Evolutionary conservation across 2,329 filamentous ascomycete species (phyloP), one percentile per base, ranked within the genome.

Genomic region (Chalara sp.): DNA sequence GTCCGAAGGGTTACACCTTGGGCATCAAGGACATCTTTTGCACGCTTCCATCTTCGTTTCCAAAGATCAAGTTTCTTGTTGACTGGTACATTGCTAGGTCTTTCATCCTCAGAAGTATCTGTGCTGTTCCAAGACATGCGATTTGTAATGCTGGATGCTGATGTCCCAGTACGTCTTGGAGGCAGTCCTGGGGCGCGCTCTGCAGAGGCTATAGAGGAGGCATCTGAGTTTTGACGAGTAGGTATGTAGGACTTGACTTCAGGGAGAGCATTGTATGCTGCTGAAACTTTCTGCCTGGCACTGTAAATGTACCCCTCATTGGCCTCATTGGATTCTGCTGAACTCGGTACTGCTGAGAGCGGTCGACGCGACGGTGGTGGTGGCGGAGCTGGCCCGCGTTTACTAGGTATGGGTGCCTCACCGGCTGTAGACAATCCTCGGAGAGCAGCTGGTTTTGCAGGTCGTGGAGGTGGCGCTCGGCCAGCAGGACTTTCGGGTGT

Each of bases 41-140:
- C 87, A 43, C 79, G 72, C 41, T 76, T 76, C 70, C 87, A 79
- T 40, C 88, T 72, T 50, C 83, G 76, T 54, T 76, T 74, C 88
- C 87, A 93, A 45, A 89, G 63, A 53, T 85, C 83, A 50, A 89
- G 72, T 57, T 87, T 85, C 69, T 86, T 89, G 65, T 81, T 88
- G 45, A 58, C 58, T 40, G 61, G 58, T 30, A 53, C 57, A 28
- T 46, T 53, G 28, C 47, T 56, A 11, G 52, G 32, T 35, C 55
- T 44, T 49, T 67, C 60, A 49, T 66, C 60, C 35, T 64, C 56
- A 4, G 61, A 58, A 39, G 56, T 54, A 41, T 64, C 58, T 31
- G 57, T 51, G 46, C 56, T 57, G 47, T 53, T 56, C 57, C 47
- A 59, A 6, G 58, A 62, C 28, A 52, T 46, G 32, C 46, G 51